These are phyloP conservation scores for Phoenix roebelenii DNA, from an alignment of 176 grass and related monocot genomes.

Conservation along the genomic window DNA sequence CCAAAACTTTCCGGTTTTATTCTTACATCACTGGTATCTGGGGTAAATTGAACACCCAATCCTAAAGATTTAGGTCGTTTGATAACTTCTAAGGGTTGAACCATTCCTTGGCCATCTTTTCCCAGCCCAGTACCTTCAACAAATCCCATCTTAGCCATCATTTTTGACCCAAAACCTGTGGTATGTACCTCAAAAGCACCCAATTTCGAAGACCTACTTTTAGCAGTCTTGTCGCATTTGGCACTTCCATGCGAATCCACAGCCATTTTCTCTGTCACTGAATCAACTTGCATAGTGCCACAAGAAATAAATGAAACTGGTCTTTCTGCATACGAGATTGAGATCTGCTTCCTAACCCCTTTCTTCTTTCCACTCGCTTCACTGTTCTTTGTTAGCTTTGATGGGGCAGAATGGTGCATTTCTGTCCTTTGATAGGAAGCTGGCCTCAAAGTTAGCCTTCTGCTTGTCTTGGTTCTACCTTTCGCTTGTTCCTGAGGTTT, in stretches of 20 bases:
- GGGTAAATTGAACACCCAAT: constrained; percentile 56
- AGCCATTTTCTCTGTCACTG: constrained; percentile 25
- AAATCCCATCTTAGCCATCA: constrained; percentile 98
- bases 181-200: constrained; percentile 83
- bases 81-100: constrained; percentile 61
- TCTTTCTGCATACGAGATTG: constrained; percentile 29
- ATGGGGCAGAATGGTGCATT: constrained; percentile 23
- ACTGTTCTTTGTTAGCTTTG: constrained; percentile 28
- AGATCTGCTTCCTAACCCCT: constrained; percentile 23
- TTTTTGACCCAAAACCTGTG: constrained; percentile 84
- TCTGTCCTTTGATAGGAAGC: neutral
- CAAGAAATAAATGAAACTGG: constrained; percentile 72
- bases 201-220: constrained; percentile 26
- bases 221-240: constrained; percentile 20
- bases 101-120: constrained; percentile 80
- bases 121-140: constrained; percentile 68
- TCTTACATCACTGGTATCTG: constrained; percentile 4
- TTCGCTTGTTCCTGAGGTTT: constrained; percentile 17
- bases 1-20: constrained; percentile 24
- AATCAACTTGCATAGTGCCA: constrained; percentile 54
- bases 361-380: constrained; percentile 31
- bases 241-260: constrained; percentile 25
- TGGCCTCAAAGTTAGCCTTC: neutral
- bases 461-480: neutral
- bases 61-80: constrained; percentile 86